These are phyloP conservation scores for Yamadazyma atlantica DNA, from an alignment of 1,139 yeast species.

Conservation along the genomic window DNA sequence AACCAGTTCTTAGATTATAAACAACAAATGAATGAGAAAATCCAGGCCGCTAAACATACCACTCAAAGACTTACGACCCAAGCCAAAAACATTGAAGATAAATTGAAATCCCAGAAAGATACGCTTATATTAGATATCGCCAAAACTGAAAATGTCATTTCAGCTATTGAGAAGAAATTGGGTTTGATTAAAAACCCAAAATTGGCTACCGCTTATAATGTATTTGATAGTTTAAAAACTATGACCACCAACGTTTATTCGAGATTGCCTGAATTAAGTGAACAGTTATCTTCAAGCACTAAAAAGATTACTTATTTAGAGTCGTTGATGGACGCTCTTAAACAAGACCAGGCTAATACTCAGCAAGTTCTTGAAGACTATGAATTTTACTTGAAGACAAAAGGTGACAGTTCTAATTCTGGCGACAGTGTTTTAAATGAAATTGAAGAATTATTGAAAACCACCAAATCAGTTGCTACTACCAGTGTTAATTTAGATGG, in stretches of 20 bases:
- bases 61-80: slow-evolving; percentile 27
- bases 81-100: slow-evolving; percentile 19
- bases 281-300: too few species aligned
- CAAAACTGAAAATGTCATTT: slow-evolving; percentile 6
- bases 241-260: neutral
- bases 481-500: neutral
- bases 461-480: neutral
- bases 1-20: slow-evolving; percentile 28
- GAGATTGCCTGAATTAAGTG: neutral
- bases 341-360: neutral
- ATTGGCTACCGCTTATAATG: neutral
- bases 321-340: neutral
- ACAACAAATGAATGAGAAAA: slow-evolving; percentile 14
- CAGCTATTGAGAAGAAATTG: neutral
- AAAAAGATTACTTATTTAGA: neutral
- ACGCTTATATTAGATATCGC: slow-evolving; percentile 7
- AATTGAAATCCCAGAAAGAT: slow-evolving; percentile 26
- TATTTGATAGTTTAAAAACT: neutral
- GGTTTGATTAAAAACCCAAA: neutral
- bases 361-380: neutral
- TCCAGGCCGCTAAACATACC: slow-evolving; percentile 22
- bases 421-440: slow-evolving; percentile 9
- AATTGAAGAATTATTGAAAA: slow-evolving; percentile 8
- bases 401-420: neutral
- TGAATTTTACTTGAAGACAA: slow-evolving; percentile 1